These are phyloP conservation scores for Prunus kanzakura DNA, from an alignment of 306 rosid species.

Conservation along the genomic window DNA sequence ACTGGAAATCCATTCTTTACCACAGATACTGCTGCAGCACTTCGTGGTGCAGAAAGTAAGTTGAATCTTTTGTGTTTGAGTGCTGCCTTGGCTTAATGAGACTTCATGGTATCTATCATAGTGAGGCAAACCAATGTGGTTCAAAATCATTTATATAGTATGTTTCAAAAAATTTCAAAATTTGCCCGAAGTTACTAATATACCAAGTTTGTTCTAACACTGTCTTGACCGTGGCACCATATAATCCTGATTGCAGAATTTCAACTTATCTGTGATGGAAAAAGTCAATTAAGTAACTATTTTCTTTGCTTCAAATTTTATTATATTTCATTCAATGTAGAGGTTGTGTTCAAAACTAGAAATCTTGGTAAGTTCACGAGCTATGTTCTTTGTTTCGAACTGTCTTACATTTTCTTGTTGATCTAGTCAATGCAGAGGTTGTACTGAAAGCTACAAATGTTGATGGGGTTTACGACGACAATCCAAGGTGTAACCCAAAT, in stretches of 20 bases:
- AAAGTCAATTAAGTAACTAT: not conserved
- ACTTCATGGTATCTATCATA: not conserved
- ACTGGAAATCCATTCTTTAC: conserved; percentile 98
- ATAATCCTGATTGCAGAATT: not conserved
- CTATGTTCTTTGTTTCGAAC: not conserved
- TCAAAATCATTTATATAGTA: not conserved
- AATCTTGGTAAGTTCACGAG: conserved; percentile 74
- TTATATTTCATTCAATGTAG: conserved; percentile 45
- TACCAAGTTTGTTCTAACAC: not conserved
- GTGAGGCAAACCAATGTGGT: not conserved
- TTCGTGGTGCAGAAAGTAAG: conserved; percentile 95
- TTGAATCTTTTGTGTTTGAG: not conserved
- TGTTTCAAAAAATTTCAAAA: not conserved
- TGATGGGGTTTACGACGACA: conserved; percentile 78
- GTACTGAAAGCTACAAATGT: conserved; percentile 97
- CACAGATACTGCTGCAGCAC: conserved; percentile 96
- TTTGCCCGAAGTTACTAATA: not conserved
- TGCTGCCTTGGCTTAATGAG: not conserved
- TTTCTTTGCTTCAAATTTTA: conserved; percentile 5
- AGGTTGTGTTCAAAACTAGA: conserved; percentile 89
- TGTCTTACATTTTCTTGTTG: conserved; percentile 14
- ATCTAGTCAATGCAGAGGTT: conserved; percentile 89
- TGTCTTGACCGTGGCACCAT: not conserved
- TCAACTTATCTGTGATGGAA: not conserved
- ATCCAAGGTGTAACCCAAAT: conserved; percentile 70